phyloP scores from a whole-genome alignment of 371 early-diverging fungal species.

The Haplosporangium sp. region DNA sequence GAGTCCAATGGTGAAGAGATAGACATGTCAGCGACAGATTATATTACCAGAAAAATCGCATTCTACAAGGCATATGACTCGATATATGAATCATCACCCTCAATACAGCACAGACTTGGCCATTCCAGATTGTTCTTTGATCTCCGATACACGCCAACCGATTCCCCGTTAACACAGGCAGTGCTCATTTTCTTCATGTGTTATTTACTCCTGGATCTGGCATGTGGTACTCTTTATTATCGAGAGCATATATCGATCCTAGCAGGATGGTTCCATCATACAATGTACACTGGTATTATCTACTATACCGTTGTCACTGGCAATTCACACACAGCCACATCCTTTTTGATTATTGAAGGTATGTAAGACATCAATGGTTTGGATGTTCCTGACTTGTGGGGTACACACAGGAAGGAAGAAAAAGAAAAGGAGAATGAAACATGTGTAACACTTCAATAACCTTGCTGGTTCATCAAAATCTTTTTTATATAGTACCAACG shows the following conservation, averaged over 20 bases:
- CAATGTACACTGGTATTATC: constrained; percentile 40
- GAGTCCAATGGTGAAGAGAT: background rate
- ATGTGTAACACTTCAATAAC: too few relatives aligned
- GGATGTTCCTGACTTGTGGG: background rate
- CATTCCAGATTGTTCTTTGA: constrained; percentile 26
- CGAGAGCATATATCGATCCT: constrained; percentile 57
- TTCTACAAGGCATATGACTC: constrained; percentile 4
- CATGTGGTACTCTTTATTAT: constrained; percentile 58
- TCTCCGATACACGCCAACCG: constrained; percentile 5
- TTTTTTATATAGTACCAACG: constrained; percentile 22
- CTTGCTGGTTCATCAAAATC: background rate
- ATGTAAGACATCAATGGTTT: background rate
- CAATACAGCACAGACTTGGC: background rate
- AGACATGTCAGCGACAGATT: background rate
- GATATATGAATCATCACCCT: background rate
- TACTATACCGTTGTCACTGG: constrained; percentile 15
- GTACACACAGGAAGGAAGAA: background rate
- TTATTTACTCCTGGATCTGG: constrained; percentile 59
- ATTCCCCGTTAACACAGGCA: constrained; percentile 6
- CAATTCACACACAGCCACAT: constrained; percentile 8
- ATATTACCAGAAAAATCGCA: background rate
- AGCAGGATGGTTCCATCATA: constrained; percentile 69
- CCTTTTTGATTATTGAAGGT: constrained; percentile 30
- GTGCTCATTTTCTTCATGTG: constrained; percentile 21
- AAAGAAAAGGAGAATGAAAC: background rate